phyloP scores from a whole-genome alignment of 2,329 filamentous ascomycete genomes.

The Epichloe baconii region DNA sequence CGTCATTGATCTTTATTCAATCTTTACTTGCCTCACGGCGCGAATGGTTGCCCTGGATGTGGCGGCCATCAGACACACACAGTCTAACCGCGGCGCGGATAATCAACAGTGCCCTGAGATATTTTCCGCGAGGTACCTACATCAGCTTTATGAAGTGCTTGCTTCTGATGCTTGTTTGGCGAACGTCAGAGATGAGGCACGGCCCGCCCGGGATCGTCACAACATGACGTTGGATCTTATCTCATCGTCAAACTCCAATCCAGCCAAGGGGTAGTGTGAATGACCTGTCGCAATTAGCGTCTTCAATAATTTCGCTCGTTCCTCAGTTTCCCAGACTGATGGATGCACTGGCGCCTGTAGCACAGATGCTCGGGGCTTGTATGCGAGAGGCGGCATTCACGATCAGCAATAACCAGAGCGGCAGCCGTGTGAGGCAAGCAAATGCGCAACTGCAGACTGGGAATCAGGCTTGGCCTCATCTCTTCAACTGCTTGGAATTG shows the following conservation, averaged over 20 bases:
- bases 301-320: conserved; percentile 28
- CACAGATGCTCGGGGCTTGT: conserved; percentile 21
- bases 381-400: conserved; percentile 17
- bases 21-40: conserved; percentile 36
- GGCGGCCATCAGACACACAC: conserved; percentile 10
- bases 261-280: conserved; percentile 29
- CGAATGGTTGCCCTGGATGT: conserved; percentile 38
- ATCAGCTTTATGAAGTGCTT: conserved; percentile 25
- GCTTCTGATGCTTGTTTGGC: conserved; percentile 8
- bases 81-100: neutral
- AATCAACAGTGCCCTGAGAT: conserved; percentile 13
- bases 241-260: conserved; percentile 32
- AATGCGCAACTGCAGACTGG: conserved; percentile 25
- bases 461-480: conserved; percentile 29
- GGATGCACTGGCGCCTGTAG: conserved; percentile 28
- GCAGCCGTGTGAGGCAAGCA: conserved; percentile 11
- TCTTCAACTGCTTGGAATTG: conserved; percentile 28
- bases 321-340: conserved; percentile 32
- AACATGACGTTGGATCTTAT: conserved; percentile 13
- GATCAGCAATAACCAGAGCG: conserved; percentile 6
- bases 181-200: conserved; percentile 7
- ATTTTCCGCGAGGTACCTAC: conserved; percentile 27
- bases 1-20: conserved; percentile 22
- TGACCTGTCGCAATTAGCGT: conserved; percentile 29
- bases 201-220: conserved; percentile 5